Evolutionary conservation across 179 eudicot species (phyloP), one percentile per base, ranked within the genome.

Genomic region (Sideroxylon spinosum): DNA sequence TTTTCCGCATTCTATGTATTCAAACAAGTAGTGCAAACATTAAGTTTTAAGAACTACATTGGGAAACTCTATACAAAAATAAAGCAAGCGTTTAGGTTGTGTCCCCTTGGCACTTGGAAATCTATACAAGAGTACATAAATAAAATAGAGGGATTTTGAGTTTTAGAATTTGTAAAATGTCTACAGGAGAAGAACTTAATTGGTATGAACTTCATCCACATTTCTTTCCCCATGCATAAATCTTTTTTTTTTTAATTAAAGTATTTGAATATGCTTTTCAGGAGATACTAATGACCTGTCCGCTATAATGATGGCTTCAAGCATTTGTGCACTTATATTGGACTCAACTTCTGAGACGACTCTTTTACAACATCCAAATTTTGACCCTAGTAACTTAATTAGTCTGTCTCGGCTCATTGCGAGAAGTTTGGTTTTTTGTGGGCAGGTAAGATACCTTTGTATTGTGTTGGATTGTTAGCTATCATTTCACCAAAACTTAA

Each of bases 301-400:
- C 73, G 71, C 83, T 71, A 72, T 89, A 37, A 91, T 93, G 97
- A 93, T 93, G 97, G 98, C 93, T 75, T 84, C 99, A 82, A 93
- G 91, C 87, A 91, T 95, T 57, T 90, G 97, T 83, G 84, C 98
- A 7, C 85, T 95, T 75, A 84, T 93, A 64, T 82, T 93, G 75
- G 93, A 90, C 81, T 74, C 77, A 32, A 89, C 88, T 68, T 93
- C 98, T 46, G 94, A 95, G 88, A 87, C 84, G 67, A 85, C 82
- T 83, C 94, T 95, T 77, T 82, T 87, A 63, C 75, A 70, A 66
- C 79, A 86, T 80, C 89, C 91, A 12, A 86, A 79, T 66, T 86
- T 95, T 74, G 84, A 85, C 82, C 29, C 12, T 22, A 76, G 79
- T 62, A 59, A 81, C 73, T 78, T 93, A 23, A 76, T 69, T 76